Evolutionary conservation across 345 rosid genomes (phyloP), one percentile per base, ranked within the genome.

Genomic region (Populus ilicifolia): DNA sequence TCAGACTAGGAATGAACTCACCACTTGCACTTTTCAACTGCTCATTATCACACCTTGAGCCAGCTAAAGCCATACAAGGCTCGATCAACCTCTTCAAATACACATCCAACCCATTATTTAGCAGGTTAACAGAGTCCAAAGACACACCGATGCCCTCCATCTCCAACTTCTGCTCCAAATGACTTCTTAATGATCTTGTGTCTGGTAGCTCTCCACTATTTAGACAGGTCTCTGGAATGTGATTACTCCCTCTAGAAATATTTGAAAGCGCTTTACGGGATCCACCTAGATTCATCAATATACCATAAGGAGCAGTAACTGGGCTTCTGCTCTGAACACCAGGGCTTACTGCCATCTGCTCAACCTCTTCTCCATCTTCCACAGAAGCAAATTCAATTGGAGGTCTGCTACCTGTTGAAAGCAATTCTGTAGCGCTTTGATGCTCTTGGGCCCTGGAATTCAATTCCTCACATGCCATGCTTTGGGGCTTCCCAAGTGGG

Each of bases 301-400:
- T 82, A 67, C 99, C 98, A 36, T 93, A 78, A 25, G 98, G 97
- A 77, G 97, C 94, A 71, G 97, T 95, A 6, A 93, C 92, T 0
- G 94, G 88, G 68, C 92, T 89, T 80, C 85, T 82, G 64, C 97
- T 93, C 84, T 91, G 97, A 43, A 90, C 86, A 39, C 94, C 87
- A 4, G 93, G 93, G 81, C 97, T 92, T 68, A 78, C 93, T 1
- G 94, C 89, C 29, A 77, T 41, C 85, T 95, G 98, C 85, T 95
- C 98, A 67, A 93, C 99, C 84, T 93, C 99, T 82, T 95, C 98
- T 18, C 97, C 99, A 21, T 93, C 99, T 79, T 95, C 99, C 64
- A 89, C 95, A 6, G 98, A 94, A 2, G 78, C 86, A 79, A 93
- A 92, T 82, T 92, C 98, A 67, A 85, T 71, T 0, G 92, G 98